These are phyloP conservation scores for Trichoderma orchidacearum DNA, from an alignment of 495 filamentous ascomycete genomes.

Conservation along the genomic window DNA sequence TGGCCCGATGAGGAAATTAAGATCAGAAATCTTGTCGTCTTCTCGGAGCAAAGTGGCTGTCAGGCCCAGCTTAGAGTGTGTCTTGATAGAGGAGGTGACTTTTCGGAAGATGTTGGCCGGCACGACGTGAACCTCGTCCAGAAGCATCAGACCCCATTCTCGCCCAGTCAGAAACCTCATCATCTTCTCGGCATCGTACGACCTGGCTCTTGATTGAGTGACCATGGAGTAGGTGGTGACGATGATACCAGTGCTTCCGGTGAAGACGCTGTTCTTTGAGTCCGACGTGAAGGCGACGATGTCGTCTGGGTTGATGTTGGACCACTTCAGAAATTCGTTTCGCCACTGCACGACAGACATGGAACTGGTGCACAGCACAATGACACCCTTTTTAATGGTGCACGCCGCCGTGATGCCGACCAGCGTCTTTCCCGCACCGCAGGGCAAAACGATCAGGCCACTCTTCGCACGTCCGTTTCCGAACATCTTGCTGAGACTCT, in stretches of 20 bases:
- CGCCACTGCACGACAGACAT: conserved; percentile 98
- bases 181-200: conserved; percentile 91
- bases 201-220: conserved; percentile 69
- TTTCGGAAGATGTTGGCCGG: conserved; percentile 91
- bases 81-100: conserved; percentile 80
- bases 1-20: conserved; percentile 95
- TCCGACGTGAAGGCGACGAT: conserved; percentile 93
- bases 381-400: conserved; percentile 90
- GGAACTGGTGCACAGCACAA: conserved; percentile 89
- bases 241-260: conserved; percentile 82
- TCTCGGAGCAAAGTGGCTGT: conserved; percentile 91
- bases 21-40: conserved; percentile 94
- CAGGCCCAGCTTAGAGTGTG: conserved; percentile 91
- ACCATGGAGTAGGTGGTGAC: conserved; percentile 99
- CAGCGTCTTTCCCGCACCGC: conserved; percentile 92
- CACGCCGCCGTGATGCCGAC: conserved; percentile 95
- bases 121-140: conserved; percentile 97
- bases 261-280: conserved; percentile 71
- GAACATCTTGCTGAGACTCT: conserved; percentile 97
- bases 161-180: conserved; percentile 88
- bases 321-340: conserved; percentile 94
- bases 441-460: conserved; percentile 94
- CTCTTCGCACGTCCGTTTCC: conserved; percentile 93
- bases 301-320: conserved; percentile 86
- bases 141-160: conserved; percentile 96